Evolutionary conservation across 2,329 filamentous ascomycete genomes (phyloP).

Genomic region (Amphichorda felina): DNA sequence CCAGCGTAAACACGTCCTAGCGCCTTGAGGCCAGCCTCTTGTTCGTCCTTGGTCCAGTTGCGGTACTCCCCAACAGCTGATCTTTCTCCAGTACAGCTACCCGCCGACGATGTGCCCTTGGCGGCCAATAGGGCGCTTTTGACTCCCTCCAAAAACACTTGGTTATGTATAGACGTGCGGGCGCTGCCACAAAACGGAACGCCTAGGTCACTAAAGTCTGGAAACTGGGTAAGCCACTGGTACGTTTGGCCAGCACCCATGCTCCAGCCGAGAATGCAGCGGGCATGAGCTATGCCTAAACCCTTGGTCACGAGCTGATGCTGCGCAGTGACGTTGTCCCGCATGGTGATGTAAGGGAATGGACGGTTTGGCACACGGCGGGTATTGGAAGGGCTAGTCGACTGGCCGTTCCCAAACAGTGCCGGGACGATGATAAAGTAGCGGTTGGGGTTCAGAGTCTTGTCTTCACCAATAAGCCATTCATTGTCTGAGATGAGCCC

Average conservation of each 20-base stretch:
- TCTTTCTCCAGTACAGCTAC: no score
- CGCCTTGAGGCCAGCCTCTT: conserved; percentile 44
- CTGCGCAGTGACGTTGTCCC: conserved; percentile 40
- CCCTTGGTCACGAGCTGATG: conserved; percentile 24
- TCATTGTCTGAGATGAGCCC: conserved; percentile 55
- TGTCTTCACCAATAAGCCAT: conserved; percentile 59
- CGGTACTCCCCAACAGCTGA: conserved; percentile 4
- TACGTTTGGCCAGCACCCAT: conserved; percentile 45
- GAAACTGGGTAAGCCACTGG: conserved; percentile 36
- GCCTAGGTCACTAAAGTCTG: conserved; percentile 30
- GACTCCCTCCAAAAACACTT: conserved; percentile 41
- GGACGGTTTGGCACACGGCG: conserved; percentile 9
- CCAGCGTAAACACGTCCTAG: conserved; percentile 67
- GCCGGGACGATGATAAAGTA: conserved; percentile 39
- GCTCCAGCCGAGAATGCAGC: conserved; percentile 40
- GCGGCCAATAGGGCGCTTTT: conserved; percentile 30
- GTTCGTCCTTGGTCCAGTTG: conserved; percentile 27
- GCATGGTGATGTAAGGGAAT: conserved; percentile 34
- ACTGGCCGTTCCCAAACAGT: conserved; percentile 40
- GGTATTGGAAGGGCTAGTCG: conserved; percentile 38
- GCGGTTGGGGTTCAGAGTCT: conserved; percentile 45
- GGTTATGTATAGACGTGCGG: conserved; percentile 37
- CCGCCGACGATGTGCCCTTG: conserved; percentile 38
- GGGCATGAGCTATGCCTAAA: conserved; percentile 28
- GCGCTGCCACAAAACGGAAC: conserved; percentile 39